Base-by-base conservation (phyloP, 768 basidiomycete genomes). In the Macrolepiota fuliginosa region DNA sequence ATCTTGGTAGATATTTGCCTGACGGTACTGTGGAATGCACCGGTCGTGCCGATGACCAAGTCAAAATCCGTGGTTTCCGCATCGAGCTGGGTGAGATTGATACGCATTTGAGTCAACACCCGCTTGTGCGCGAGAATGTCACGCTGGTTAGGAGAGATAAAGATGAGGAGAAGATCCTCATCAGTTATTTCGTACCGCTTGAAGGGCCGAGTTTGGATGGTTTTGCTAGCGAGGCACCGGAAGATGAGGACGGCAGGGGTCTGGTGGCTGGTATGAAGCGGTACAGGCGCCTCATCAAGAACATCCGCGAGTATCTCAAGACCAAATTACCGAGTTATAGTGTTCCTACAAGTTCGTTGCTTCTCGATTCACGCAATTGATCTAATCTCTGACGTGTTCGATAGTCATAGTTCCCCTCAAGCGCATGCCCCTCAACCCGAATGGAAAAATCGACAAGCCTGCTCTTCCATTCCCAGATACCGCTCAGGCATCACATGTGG, bases 21-120 rank as follows among this genome's bases (percentile, higher is more conserved):
- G 84, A 91, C 71, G 97, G 97, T 4, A 86, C 84, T 35, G 97
- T 99, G 11, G 97, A 99, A 73, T 98, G 97, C 71, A 95, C 92
- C 0, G 97, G 97, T 19, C 86, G 97, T 22, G 96, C 96, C 1
- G 97, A 99, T 71, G 96, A 98, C 71, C 97, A 99, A 71, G 93
- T 99, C 77, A 98, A 99, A 78, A 98, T 99, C 74, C 91, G 97
- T 58, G 97, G 97, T 1, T 99, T 99, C 87, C 83, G 97, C 25
- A 98, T 99, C 69, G 97, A 99, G 72, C 83, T 98, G 6, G 96
- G 96, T 15, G 97, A 99, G 73, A 97, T 99, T 65, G 97, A 99
- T 72, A 97, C 92, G 0, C 89, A 96, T 76, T 86, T 99, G 60
- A 92, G 91, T 67, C 89, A 95, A 69, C 96, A 98, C 71, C 90